Percentiles rank a stretch among this genome's conserved stretches.
These are phyloP conservation scores for Mortierella sp. DNA, from an alignment of 371 early-diverging fungal genomes.

Conservation along the genomic window DNA sequence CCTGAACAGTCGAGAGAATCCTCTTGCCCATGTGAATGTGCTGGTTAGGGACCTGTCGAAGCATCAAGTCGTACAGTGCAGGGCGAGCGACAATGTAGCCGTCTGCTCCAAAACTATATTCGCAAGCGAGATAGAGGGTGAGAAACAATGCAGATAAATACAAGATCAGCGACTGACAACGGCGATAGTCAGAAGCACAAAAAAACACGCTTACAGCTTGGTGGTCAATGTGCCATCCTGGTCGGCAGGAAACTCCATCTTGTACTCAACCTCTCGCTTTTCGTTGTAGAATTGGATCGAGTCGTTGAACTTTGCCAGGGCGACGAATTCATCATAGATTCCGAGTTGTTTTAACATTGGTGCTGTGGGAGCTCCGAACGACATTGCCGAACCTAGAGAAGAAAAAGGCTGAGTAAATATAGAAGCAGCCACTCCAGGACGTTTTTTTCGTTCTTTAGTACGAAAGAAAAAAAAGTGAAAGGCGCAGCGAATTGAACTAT, in stretches of 20 bases:
- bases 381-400: neutral
- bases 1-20: constrained; percentile 12
- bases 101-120: constrained; percentile 16
- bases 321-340: constrained; percentile 18
- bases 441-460: no score
- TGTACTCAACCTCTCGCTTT: neutral
- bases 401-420: neutral
- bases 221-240: neutral
- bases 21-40: constrained; percentile 20
- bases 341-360: constrained; percentile 39
- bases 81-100: constrained; percentile 15
- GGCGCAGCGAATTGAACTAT: neutral
- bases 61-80: constrained; percentile 13
- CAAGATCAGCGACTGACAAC: no score
- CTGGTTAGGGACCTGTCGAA: constrained; percentile 15
- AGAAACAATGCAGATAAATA: neutral
- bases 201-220: neutral
- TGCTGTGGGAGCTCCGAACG: neutral
- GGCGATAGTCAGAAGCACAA: neutral
- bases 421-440: neutral
- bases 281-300: constrained; percentile 1
- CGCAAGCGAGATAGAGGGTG: neutral
- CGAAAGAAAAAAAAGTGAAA: neutral
- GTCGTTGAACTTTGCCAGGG: constrained; percentile 12
- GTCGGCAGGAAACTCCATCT: neutral